Conservation (phyloP, 169 alveolate genomes). For the Eimeria acervulina region DNA sequence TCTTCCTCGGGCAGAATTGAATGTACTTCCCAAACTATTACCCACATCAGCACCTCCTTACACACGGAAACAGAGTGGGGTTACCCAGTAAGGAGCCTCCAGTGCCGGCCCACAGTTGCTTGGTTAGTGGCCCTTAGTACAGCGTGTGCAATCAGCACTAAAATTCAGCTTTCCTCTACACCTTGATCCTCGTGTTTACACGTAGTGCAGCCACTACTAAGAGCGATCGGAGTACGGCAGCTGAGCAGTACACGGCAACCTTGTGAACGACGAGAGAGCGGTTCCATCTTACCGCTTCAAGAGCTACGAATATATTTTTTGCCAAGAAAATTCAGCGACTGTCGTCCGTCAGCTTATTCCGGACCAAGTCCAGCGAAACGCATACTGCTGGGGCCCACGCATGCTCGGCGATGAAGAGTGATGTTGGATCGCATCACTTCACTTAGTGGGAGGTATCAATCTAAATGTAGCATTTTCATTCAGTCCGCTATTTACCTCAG, state of each 20-base stretch:
- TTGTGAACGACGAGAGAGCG: background rate
- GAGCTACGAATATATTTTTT: background rate
- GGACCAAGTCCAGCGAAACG: background rate
- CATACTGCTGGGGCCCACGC: conserved; percentile 23
- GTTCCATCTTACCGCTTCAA: background rate
- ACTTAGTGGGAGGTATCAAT: background rate
- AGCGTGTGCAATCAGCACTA: background rate
- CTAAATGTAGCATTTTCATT: background rate
- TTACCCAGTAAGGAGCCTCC: background rate
- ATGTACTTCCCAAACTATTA: background rate
- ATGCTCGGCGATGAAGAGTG: conserved; percentile 58
- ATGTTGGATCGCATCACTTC: conserved; percentile 1
- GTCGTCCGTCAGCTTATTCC: background rate
- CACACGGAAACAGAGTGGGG: background rate
- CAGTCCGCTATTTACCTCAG: background rate
- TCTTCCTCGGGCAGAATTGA: background rate
- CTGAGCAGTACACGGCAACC: background rate
- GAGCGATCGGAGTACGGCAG: background rate
- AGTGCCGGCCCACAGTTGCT: background rate
- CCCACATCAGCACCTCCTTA: background rate
- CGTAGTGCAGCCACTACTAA: background rate
- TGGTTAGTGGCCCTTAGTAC: background rate
- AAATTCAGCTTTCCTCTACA: background rate
- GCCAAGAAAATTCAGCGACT: background rate
- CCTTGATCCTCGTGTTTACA: background rate